These are phyloP conservation scores for Fraxinus nigra DNA, from an alignment of 305 asterid species.

Conservation along the genomic window DNA sequence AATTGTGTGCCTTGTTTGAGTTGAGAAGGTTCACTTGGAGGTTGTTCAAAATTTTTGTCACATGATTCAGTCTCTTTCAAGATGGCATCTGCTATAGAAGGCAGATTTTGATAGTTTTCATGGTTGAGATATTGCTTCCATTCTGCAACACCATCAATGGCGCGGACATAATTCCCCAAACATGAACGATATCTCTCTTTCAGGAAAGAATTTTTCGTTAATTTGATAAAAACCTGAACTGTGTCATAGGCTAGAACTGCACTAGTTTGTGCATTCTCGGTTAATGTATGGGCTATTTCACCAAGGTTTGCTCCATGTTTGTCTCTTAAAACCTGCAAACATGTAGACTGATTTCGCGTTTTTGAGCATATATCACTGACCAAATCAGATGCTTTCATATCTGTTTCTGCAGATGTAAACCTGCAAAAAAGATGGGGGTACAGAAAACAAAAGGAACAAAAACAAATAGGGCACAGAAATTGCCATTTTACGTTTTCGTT, in stretches of 20 bases:
- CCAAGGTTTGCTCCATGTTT: neutral
- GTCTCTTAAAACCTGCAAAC: neutral
- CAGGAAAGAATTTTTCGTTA: neutral
- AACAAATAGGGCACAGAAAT: neutral
- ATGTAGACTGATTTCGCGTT: neutral
- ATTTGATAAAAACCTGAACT: neutral
- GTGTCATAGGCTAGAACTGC: neutral
- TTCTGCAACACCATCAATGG: neutral
- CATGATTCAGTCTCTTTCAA: neutral
- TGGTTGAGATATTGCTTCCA: neutral
- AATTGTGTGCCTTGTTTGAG: neutral
- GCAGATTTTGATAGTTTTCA: neutral
- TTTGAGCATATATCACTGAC: constrained; percentile 3
- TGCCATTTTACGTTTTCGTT: neutral
- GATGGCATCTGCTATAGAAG: neutral
- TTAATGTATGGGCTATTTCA: neutral
- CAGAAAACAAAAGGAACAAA: neutral
- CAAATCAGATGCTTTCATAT: neutral
- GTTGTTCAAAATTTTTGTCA: neutral
- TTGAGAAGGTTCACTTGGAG: neutral
- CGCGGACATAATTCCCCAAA: neutral
- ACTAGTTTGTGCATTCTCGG: neutral
- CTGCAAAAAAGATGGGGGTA: neutral
- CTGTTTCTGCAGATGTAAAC: neutral
- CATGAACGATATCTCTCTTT: neutral